Conservation (phyloP, 2,329 filamentous ascomycete species). For the Clonostachys sp. region DNA sequence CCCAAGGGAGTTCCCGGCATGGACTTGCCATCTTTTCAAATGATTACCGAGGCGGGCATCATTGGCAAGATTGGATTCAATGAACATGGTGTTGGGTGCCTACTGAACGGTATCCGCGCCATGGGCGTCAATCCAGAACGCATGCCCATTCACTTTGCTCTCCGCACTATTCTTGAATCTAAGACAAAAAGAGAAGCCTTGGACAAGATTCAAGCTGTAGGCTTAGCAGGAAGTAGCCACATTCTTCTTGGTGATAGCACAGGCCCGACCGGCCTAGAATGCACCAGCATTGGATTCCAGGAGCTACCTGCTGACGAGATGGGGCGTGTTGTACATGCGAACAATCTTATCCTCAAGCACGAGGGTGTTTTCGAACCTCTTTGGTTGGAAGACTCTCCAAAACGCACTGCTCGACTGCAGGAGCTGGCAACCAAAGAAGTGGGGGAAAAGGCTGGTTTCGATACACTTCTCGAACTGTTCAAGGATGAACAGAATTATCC, state of each 20-base stretch:
- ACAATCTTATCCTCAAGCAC: conserved; percentile 14
- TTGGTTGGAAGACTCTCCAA: conserved; percentile 21
- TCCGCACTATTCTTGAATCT: conserved; percentile 52
- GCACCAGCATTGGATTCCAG: conserved; percentile 3
- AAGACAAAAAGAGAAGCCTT: conserved; percentile 14
- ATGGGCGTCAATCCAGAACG: conserved; percentile 44
- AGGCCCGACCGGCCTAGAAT: conserved; percentile 4
- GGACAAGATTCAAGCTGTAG: background rate
- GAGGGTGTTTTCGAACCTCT: conserved; percentile 18
- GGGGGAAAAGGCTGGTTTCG: conserved; percentile 1
- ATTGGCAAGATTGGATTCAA: conserved; percentile 66
- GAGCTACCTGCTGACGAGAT: conserved; percentile 1
- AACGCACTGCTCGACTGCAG: conserved; percentile 13
- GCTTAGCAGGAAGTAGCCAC: conserved; percentile 5
- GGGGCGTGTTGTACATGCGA: conserved; percentile 5
- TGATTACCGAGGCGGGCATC: conserved; percentile 57
- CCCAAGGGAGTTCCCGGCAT: conserved; percentile 18
- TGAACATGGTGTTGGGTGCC: conserved; percentile 50
- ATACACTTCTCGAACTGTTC: conserved; percentile 9
- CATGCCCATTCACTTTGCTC: conserved; percentile 57
- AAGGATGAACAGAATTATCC: conserved; percentile 20
- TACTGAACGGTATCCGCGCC: conserved; percentile 58
- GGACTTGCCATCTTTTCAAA: conserved; percentile 38
- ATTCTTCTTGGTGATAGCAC: conserved; percentile 5
- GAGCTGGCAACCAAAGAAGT: conserved; percentile 9